These are phyloP conservation scores for Zasmidium angulare DNA, from an alignment of 2,329 filamentous ascomycete species.

Conservation along the genomic window DNA sequence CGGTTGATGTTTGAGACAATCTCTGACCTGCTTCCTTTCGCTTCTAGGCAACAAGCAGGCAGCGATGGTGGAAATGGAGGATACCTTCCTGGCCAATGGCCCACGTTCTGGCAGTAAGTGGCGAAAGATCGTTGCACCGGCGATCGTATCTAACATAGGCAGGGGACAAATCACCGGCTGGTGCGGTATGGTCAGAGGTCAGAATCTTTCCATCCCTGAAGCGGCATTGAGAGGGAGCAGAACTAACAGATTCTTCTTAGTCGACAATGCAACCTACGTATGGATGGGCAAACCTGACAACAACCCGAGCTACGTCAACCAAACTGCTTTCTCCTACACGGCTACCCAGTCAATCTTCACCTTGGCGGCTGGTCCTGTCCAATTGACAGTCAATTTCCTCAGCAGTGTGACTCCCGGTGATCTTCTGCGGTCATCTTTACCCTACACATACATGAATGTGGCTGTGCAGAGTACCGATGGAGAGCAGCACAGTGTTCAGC, in stretches of 20 bases:
- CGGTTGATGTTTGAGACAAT: background rate
- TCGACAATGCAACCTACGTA: slow-evolving; percentile 47
- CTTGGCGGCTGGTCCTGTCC: slow-evolving; percentile 15
- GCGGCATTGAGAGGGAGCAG: slow-evolving; percentile 51
- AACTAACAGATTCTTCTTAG: slow-evolving; percentile 19
- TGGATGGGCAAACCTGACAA: slow-evolving; percentile 42
- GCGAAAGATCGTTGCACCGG: too few relatives aligned
- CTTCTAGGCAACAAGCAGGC: slow-evolving; percentile 50
- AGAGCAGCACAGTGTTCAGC: slow-evolving; percentile 60
- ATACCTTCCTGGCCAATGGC: slow-evolving; percentile 62
- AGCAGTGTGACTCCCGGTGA: slow-evolving; percentile 69
- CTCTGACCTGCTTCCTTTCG: slow-evolving; percentile 57
- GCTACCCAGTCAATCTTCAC: slow-evolving; percentile 66
- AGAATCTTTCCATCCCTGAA: slow-evolving; percentile 25
- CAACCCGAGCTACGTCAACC: slow-evolving; percentile 50
- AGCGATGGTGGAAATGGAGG: slow-evolving; percentile 62
- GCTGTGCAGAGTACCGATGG: slow-evolving; percentile 64
- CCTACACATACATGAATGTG: slow-evolving; percentile 69
- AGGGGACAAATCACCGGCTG: slow-evolving; percentile 58
- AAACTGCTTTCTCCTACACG: slow-evolving; percentile 67
- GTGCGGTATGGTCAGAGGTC: slow-evolving; percentile 68
- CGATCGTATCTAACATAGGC: background rate
- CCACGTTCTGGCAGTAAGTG: slow-evolving; percentile 56
- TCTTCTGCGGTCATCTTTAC: slow-evolving; percentile 64
- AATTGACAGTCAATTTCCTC: slow-evolving; percentile 66